Evolutionary conservation across 768 basidiomycete species (phyloP), one percentile per base, ranked within the genome.

Genomic region (Botryobasidium botryosum): DNA sequence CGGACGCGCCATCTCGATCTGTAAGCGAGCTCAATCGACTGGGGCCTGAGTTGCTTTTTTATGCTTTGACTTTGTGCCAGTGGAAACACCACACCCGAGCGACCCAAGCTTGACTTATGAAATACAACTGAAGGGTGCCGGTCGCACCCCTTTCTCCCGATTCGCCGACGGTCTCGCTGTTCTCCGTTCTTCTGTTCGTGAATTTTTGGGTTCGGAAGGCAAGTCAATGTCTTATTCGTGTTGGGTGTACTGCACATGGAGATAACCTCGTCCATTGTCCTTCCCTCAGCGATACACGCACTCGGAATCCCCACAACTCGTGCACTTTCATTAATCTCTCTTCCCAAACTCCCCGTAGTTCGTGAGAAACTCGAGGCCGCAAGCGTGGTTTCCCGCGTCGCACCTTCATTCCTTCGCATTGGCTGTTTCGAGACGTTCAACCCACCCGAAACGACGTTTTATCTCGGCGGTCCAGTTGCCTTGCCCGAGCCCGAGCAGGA

Each of bases 161-260:
- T 71, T 68, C 42, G 92, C 94, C 3, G 94, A 97, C 59, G 94
- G 94, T 0, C 69, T 99, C 15, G 94, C 94, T 1, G 92, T 96
- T 2, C 62, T 90, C n/a, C 77, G 94, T 23, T 90, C 86, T 33
- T 91, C 87, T 4, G 77, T 97, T 24, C 77, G 92, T 38, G 94
- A 97, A 62, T 97, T 78, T 53, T 73, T 97, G 6, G 81, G 86
- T 35, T 81, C 86, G 2, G 92, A 97, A 77, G 85, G 83, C 77
- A 51, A 48, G 62, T 56, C 26, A 27, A 26, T 45, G 26, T 13
- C 31, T 21, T 27, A 25, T 18, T 28, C 25, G 6, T 36, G n/a
- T 24, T 23, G 35, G n/a, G 6, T 1, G 13, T 28, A 18, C 18
- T n/a, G 7, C 26, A 28, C 37, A 32, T 35, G 29, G n/a, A 40